Evolutionary conservation across 805 yeast species (phyloP), one percentile per base, ranked within the genome.

Genomic region (Nakazawaea populi): DNA sequence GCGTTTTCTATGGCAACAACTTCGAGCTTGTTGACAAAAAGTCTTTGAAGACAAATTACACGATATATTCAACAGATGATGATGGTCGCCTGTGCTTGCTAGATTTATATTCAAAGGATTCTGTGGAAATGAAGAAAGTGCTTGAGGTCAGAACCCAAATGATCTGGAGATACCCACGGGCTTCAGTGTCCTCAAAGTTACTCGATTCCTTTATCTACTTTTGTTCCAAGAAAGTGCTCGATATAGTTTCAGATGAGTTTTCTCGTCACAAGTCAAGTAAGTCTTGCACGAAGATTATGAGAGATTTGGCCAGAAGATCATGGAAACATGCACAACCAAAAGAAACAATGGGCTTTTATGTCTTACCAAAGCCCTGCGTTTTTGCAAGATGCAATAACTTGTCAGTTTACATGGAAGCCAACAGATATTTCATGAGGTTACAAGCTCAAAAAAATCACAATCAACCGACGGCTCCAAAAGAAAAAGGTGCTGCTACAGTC

Each of bases 251-350:
- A 14, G 63, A 62, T 9, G 64, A 68, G 54, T 51, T 51, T 38
- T 45, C 49, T 4, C 42, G 46, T 7, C 54, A 64, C 55, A 51
- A 66, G 53, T 55, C 62, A 28, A 69, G 69, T 52, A 75, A 81
- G 56, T 75, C 89, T 4, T 68, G 83, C 37, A 76, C 77, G 27
- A 87, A 87, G 61, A 74, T 91, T 28, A 77, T 90, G 41, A 80
- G 98, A 61, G 96, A 90, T 61, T 68, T 92, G 52, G 95, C 96
- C 3, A 80, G 98, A 66, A 80, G 96, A 55, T 85, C 96, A 1
- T 94, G 99, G 99, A 79, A 78, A 59, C 96, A 90, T 63, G 73
- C 85, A 0, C 59, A 61, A 5, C 62, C 67, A 8, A 73, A 74
- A 55, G 88, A 83, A 50, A 77, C 83, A 0, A 77, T 94, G 14